Evolutionary conservation across 805 yeast genomes (phyloP).

Genomic region (Candida verbasci): DNA sequence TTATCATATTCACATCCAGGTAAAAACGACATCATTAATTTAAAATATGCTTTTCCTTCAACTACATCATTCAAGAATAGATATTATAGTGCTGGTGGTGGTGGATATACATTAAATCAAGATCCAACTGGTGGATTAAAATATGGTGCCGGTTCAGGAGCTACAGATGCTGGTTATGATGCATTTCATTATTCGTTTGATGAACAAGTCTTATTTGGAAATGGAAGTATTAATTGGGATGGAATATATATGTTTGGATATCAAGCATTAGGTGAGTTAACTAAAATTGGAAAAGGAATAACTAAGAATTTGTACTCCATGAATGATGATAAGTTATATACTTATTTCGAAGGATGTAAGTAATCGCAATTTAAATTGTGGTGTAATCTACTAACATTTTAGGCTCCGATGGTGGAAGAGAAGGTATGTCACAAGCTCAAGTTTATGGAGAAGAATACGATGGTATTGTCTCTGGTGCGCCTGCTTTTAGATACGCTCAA

Average conservation of each 20-base stretch:
- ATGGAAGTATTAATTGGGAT: background rate
- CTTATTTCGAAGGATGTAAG: constrained; percentile 1
- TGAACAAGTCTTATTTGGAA: background rate
- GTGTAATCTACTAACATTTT: too few species aligned
- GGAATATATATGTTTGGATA: constrained; percentile 1
- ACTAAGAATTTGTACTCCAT: background rate
- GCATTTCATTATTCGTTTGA: background rate
- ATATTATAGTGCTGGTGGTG: background rate
- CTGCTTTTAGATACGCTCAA: background rate
- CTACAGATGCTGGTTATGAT: background rate
- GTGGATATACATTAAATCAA: constrained; percentile 1
- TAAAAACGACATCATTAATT: background rate
- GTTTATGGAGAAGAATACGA: background rate
- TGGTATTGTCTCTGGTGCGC: background rate
- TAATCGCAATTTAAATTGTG: too few species aligned
- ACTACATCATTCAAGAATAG: background rate
- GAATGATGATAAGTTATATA: background rate
- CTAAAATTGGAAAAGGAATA: constrained; percentile 1
- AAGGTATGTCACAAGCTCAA: constrained; percentile 1
- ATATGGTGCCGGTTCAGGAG: background rate
- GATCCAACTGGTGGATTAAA: background rate
- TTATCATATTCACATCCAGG: background rate
- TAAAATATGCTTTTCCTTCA: background rate
- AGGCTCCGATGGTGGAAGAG: constrained; percentile 1
- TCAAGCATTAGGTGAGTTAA: background rate